Conservation (phyloP, 805 yeast species). For the Candida maris region DNA sequence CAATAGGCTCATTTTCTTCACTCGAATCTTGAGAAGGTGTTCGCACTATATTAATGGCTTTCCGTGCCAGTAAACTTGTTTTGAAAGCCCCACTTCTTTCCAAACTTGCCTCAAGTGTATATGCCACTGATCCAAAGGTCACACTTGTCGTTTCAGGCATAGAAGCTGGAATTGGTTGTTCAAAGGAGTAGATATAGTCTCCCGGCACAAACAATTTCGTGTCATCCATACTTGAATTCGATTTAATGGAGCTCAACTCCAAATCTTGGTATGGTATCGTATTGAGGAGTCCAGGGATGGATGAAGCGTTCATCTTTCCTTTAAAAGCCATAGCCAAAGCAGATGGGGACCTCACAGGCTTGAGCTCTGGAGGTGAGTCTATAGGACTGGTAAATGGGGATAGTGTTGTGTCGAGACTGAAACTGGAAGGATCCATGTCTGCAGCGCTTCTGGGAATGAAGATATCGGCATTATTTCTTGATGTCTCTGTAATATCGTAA, state of each 20-base stretch:
- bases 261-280: conserved; percentile 15
- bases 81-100: conserved; percentile 86
- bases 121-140: conserved; percentile 76
- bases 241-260: conserved; percentile 21
- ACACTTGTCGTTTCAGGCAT: conserved; percentile 77
- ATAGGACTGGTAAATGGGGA: conserved; percentile 29
- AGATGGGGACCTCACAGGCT: conserved; percentile 25
- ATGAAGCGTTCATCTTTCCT: conserved; percentile 25
- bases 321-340: conserved; percentile 28
- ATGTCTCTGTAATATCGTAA: conserved; percentile 24
- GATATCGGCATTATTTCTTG: conserved; percentile 47
- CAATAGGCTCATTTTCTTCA: conserved; percentile 92
- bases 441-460: conserved; percentile 31
- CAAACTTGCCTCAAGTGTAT: conserved; percentile 63
- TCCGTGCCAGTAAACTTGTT: conserved; percentile 59
- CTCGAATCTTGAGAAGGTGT: conserved; percentile 72
- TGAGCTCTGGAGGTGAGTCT: conserved; percentile 11
- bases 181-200: conserved; percentile 89
- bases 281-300: conserved; percentile 14
- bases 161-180: conserved; percentile 77
- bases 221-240: conserved; percentile 22
- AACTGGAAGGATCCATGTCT: conserved; percentile 33
- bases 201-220: conserved; percentile 66
- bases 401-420: conserved; percentile 33
- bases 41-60: conserved; percentile 66